phyloP scores from a whole-genome alignment of 768 basidiomycete species.

The Albatrellus ellisii region DNA sequence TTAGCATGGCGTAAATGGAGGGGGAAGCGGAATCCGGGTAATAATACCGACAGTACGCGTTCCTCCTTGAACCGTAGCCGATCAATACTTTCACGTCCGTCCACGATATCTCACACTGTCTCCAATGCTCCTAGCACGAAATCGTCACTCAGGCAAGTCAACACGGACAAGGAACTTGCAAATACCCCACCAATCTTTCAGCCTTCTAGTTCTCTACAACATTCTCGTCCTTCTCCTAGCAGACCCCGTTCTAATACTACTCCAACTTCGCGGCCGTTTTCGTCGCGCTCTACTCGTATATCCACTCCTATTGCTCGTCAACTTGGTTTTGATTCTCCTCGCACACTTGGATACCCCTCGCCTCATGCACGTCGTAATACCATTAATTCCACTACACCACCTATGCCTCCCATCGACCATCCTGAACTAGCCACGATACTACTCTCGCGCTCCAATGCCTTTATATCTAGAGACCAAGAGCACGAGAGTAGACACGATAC shows the following conservation, averaged over 20 bases:
- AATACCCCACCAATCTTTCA: background rate
- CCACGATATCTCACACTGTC: slow-evolving; percentile 12
- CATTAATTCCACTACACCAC: slow-evolving; percentile 33
- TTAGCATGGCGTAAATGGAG: slow-evolving; percentile 12
- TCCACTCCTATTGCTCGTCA: slow-evolving; percentile 19
- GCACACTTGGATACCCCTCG: slow-evolving; percentile 28
- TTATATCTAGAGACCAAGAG: background rate
- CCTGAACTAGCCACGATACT: slow-evolving; percentile 19
- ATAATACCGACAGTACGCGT: slow-evolving; percentile 15
- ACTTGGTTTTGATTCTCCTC: slow-evolving; percentile 23
- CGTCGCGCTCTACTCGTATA: slow-evolving; percentile 2
- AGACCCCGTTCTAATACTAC: slow-evolving; percentile 6
- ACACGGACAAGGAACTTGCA: background rate
- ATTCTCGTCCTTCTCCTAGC: slow-evolving; percentile 4
- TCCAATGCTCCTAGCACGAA: background rate
- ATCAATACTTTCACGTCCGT: slow-evolving; percentile 17
- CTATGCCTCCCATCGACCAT: slow-evolving; percentile 41
- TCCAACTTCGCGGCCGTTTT: background rate
- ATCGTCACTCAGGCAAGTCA: background rate
- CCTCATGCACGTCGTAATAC: slow-evolving; percentile 18
- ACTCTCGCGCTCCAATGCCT: slow-evolving; percentile 12
- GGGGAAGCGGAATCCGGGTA: slow-evolving; percentile 9
- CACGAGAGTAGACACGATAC: background rate
- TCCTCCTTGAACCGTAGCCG: slow-evolving; percentile 21
- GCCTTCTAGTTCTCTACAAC: background rate